These are phyloP conservation scores for Alliaria petiolata DNA, from an alignment of 345 rosid genomes.

Conservation along the genomic window DNA sequence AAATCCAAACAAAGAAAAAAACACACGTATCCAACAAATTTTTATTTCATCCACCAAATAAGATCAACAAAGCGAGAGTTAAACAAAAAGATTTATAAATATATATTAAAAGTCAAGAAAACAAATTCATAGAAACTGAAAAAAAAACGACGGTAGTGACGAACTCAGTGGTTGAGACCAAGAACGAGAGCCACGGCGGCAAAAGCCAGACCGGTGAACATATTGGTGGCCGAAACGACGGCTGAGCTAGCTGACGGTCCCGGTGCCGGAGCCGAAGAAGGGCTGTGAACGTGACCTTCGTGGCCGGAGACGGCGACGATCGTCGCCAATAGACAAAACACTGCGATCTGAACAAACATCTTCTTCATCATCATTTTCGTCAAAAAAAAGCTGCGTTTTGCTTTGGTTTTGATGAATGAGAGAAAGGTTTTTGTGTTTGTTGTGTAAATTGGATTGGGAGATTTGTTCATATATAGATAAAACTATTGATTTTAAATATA, in stretches of 20 bases:
- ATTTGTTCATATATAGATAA: constrained; percentile 10
- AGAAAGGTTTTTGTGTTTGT: constrained; percentile 2
- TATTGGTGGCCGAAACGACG: constrained; percentile 22
- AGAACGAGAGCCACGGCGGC: constrained; percentile 28
- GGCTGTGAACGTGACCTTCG: constrained; percentile 24
- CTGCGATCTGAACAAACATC: constrained; percentile 30
- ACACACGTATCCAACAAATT: background rate
- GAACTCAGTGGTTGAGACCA: constrained; percentile 27
- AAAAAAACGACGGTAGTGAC: background rate
- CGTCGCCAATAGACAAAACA: constrained; percentile 26
- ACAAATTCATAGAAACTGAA: constrained; percentile 1
- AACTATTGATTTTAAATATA: background rate
- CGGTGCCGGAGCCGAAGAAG: constrained; percentile 22
- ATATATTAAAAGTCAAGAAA: constrained; percentile 14
- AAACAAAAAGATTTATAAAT: background rate
- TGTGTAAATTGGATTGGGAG: background rate
- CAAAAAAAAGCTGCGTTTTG: background rate
- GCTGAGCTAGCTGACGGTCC: constrained; percentile 18
- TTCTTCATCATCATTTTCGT: constrained; percentile 27
- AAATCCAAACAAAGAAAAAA: background rate
- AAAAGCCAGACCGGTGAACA: constrained; percentile 28
- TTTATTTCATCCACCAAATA: constrained; percentile 8
- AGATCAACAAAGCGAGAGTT: background rate
- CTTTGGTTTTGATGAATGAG: constrained; percentile 16
- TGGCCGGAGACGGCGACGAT: constrained; percentile 27